A percentile compares a stretch with the other conserved stretches of the same genome.
phyloP scores from a whole-genome alignment of 768 basidiomycete genomes.

The Kwoniella heveanensis region DNA sequence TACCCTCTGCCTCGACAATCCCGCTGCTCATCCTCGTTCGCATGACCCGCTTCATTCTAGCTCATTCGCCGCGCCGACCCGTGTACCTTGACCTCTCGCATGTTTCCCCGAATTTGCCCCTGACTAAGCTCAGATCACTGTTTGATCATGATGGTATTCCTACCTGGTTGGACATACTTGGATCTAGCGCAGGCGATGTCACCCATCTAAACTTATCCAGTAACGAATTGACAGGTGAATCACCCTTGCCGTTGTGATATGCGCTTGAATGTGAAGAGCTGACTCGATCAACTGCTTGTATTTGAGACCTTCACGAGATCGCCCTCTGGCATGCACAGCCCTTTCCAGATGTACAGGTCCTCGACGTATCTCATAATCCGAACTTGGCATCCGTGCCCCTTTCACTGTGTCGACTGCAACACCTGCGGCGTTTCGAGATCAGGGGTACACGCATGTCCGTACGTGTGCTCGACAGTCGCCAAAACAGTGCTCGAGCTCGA shows the following conservation, averaged over 20 bases:
- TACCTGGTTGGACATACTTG: constrained; percentile 8
- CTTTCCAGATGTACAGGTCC: constrained; percentile 15
- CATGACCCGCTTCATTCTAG: neutral
- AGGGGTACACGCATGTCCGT: neutral
- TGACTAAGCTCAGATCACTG: neutral
- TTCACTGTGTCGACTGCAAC: constrained; percentile 1
- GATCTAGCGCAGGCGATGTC: neutral
- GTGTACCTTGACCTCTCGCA: constrained; percentile 13
- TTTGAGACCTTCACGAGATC: neutral
- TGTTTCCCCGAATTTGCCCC: neutral
- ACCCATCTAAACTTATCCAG: constrained; percentile 16
- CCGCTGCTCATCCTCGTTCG: constrained; percentile 9
- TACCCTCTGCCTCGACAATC: neutral
- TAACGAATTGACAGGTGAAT: constrained; percentile 12
- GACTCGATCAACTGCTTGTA: neutral
- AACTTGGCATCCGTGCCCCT: constrained; percentile 15
- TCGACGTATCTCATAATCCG: constrained; percentile 13
- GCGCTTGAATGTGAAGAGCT: neutral
- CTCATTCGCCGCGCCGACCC: neutral
- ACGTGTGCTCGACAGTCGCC: neutral
- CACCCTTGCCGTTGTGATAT: neutral
- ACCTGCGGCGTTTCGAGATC: neutral
- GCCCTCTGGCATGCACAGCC: constrained; percentile 3
- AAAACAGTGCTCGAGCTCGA: neutral
- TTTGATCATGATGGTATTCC: neutral